These are phyloP conservation scores for Populus ilicifolia DNA, from an alignment of 345 rosid genomes.

Conservation along the genomic window DNA sequence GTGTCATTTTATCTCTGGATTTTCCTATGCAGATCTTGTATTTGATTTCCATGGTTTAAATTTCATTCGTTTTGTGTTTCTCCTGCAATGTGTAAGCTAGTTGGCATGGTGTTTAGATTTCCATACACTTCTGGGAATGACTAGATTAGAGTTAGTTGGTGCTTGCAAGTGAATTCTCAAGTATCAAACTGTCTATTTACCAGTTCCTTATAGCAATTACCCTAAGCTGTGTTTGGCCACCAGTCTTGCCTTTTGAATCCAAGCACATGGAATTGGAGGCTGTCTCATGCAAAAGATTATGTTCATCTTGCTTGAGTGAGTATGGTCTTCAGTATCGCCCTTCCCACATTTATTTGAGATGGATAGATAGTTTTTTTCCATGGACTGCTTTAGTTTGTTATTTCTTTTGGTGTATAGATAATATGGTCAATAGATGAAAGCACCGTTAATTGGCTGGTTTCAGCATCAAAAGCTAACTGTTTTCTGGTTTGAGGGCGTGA, in stretches of 20 bases:
- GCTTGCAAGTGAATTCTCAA: not conserved
- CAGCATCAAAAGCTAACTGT: not conserved
- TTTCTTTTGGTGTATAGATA: not conserved
- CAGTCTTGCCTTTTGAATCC: not conserved
- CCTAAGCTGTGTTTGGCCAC: not conserved
- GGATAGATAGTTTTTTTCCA: not conserved
- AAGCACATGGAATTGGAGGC: not conserved
- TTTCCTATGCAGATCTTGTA: not conserved
- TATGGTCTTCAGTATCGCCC: not conserved
- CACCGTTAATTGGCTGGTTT: not conserved
- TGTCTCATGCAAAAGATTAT: not conserved
- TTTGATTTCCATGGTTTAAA: conserved; percentile 2
- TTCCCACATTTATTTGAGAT: not conserved
- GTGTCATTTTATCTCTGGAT: not conserved
- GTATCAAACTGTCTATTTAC: not conserved
- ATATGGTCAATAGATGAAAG: not conserved
- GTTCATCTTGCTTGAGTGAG: not conserved
- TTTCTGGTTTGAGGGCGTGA: not conserved
- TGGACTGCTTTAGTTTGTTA: not conserved
- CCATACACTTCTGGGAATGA: not conserved
- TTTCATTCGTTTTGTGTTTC: not conserved
- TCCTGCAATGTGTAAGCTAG: conserved; percentile 1
- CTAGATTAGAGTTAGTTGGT: not conserved
- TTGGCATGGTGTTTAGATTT: not conserved
- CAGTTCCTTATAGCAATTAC: not conserved